phyloP scores from a whole-genome alignment of 2,329 filamentous ascomycete species.

The Apiospora sp. region DNA sequence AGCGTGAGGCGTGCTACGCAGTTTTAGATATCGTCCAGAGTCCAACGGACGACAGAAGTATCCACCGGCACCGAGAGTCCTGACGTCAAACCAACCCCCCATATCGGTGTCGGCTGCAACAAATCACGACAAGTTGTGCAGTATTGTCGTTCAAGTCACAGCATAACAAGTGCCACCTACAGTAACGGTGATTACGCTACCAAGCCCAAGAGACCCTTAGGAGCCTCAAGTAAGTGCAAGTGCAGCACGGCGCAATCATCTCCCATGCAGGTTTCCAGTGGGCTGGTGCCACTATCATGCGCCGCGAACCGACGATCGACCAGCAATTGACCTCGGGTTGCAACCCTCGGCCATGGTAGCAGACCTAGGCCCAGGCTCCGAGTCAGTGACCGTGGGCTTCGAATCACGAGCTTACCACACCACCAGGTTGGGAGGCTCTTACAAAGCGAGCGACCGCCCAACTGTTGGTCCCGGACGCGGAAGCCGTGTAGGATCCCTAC shows the following conservation, averaged over 20 bases:
- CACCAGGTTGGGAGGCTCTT: background rate
- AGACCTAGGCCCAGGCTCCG: background rate
- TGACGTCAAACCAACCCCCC: constrained; percentile 10
- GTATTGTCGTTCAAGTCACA: background rate
- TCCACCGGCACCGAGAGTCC: background rate
- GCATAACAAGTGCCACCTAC: background rate
- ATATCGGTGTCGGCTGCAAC: background rate
- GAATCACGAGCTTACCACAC: constrained; percentile 10
- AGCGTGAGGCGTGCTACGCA: background rate
- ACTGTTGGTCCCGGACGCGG: background rate
- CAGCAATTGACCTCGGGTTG: constrained; percentile 2
- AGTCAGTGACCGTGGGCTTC: background rate
- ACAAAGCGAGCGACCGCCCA: background rate
- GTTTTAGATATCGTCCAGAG: constrained; percentile 16
- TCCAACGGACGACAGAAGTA: background rate
- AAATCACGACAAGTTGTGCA: background rate
- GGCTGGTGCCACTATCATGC: constrained; percentile 11
- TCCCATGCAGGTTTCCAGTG: constrained; percentile 1
- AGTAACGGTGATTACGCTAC: background rate
- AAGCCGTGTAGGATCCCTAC: background rate
- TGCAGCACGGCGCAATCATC: background rate
- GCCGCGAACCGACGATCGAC: constrained; percentile 7
- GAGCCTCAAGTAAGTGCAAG: background rate
- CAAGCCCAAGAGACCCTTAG: background rate
- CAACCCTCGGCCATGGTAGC: background rate